Conservation (phyloP, 2,329 filamentous ascomycete species). For the Cladosporium colombiae region DNA sequence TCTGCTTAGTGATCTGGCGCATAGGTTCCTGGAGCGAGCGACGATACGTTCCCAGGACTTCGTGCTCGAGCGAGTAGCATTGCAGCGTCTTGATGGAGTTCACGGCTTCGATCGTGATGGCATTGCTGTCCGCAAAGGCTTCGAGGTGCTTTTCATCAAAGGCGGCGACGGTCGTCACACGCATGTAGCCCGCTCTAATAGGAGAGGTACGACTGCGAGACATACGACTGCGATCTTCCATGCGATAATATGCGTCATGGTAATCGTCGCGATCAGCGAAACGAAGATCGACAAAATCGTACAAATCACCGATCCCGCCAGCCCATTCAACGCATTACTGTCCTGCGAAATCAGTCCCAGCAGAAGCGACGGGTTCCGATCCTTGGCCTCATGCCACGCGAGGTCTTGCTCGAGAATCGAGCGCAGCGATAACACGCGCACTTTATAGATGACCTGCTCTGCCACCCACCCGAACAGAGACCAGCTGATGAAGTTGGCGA, state of each 20-base stretch:
- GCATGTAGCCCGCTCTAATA: constrained; percentile 71
- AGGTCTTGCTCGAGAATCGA: constrained; percentile 67
- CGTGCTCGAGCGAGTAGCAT: constrained; percentile 53
- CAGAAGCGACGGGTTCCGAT: constrained; percentile 61
- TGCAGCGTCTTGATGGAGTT: constrained; percentile 55
- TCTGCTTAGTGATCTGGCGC: constrained; percentile 16
- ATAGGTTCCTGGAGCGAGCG: constrained; percentile 39
- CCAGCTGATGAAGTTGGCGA: constrained; percentile 64
- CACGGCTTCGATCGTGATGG: constrained; percentile 54
- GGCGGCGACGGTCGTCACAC: constrained; percentile 61
- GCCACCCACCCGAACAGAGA: constrained; percentile 59
- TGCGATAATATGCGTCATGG: constrained; percentile 68
- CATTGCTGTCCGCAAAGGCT: constrained; percentile 53
- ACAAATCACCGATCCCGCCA: constrained; percentile 71
- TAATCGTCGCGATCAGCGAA: constrained; percentile 68
- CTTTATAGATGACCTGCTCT: constrained; percentile 64
- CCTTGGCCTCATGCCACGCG: constrained; percentile 69
- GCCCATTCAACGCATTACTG: constrained; percentile 64
- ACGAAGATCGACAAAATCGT: constrained; percentile 68
- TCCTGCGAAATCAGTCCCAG: constrained; percentile 71
- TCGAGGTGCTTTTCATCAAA: constrained; percentile 58
- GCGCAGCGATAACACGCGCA: constrained; percentile 64
- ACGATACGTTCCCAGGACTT: constrained; percentile 49
- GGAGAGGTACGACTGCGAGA: constrained; percentile 66
- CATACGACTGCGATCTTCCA: constrained; percentile 78